phyloP scores from a whole-genome alignment of 2,329 filamentous ascomycete species.

The Aspergillus novofumigatus region DNA sequence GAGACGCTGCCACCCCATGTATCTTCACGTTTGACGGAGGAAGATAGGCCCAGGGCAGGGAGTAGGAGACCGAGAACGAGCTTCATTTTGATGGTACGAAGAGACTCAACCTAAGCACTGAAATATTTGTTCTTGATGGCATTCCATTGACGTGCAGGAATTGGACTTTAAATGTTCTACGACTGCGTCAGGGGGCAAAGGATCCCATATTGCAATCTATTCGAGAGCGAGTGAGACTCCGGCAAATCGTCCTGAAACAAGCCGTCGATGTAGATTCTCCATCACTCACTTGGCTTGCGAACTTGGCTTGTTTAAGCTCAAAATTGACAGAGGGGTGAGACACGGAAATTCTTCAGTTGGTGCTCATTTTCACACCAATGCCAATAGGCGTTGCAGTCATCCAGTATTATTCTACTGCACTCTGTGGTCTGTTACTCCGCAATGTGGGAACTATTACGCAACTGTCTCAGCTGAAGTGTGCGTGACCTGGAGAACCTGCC shows the following conservation, averaged over 20 bases:
- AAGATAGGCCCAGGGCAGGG: conserved; percentile 8
- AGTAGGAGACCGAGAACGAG: conserved; percentile 13
- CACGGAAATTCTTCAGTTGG: not conserved
- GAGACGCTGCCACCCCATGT: conserved; percentile 38
- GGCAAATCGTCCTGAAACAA: not conserved
- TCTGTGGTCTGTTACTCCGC: not conserved
- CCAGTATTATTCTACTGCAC: not conserved
- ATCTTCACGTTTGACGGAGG: conserved; percentile 20
- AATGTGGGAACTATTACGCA: not conserved
- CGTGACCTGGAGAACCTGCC: no score
- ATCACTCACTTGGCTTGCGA: not conserved
- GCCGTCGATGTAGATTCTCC: not conserved
- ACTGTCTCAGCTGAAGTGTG: not conserved
- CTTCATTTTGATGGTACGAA: not conserved
- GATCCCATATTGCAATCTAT: not conserved
- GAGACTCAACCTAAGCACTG: not conserved
- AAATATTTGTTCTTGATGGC: not conserved
- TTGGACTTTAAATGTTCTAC: not conserved
- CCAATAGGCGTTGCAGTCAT: not conserved
- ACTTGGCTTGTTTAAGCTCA: not conserved
- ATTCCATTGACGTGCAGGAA: not conserved
- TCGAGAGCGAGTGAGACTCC: not conserved
- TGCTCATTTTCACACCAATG: not conserved
- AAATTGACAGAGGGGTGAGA: not conserved
- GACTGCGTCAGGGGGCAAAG: not conserved